These are phyloP conservation scores for Salix purpurea DNA, from an alignment of 345 rosid genomes.

Conservation along the genomic window DNA sequence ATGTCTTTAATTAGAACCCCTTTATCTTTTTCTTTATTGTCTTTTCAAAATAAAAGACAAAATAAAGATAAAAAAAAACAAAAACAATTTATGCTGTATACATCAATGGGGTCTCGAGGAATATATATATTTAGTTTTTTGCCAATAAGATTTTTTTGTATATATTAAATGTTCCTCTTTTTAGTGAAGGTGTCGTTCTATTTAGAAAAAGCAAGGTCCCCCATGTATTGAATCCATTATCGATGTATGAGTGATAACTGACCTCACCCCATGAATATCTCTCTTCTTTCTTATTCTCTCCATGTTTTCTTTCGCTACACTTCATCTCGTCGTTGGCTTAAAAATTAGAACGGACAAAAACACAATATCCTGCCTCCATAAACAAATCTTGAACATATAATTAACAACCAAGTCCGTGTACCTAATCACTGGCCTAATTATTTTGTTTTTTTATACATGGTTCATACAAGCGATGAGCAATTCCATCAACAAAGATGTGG, in stretches of 20 bases:
- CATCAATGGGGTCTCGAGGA: neutral
- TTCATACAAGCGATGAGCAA: too few relatives aligned
- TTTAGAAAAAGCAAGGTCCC: constrained; percentile 24
- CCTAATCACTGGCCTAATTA: constrained; percentile 22
- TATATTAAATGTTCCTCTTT: neutral
- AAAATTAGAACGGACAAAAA: constrained; percentile 1
- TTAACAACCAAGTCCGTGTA: neutral
- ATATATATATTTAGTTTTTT: neutral
- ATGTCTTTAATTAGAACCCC: neutral
- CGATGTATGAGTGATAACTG: constrained; percentile 25
- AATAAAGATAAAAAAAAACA: neutral
- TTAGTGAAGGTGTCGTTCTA: constrained; percentile 3
- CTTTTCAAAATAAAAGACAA: neutral
- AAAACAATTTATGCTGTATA: neutral
- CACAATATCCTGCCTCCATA: neutral
- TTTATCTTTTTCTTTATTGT: neutral
- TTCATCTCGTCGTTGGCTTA: constrained; percentile 1
- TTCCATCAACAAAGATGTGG: too few relatives aligned
- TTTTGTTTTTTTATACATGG: neutral
- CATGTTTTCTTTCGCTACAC: constrained; percentile 22
- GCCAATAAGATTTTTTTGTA: constrained; percentile 4
- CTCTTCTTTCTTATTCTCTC: constrained; percentile 23
- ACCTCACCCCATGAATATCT: constrained; percentile 33
- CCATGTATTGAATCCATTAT: constrained; percentile 12
- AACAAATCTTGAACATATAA: neutral